Base-by-base conservation (phyloP, 1,284 basidiomycete species). In the Puccinia triticina region DNA sequence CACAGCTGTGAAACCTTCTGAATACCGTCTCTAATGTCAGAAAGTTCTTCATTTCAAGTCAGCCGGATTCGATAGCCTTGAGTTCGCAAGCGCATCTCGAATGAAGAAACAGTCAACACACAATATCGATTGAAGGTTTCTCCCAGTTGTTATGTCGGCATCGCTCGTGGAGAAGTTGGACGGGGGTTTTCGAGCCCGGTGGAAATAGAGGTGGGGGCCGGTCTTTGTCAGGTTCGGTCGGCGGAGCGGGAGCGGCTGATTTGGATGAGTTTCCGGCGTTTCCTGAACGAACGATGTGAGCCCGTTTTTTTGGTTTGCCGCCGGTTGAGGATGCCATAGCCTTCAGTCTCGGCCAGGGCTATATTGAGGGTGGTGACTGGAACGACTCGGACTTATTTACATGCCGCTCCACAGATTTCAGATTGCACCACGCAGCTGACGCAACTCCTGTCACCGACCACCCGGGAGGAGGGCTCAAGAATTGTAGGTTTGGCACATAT, bases 231-330 rank as follows among this genome's bases (percentile, higher is more conserved):
- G 82, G 46, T 76, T 84, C 77, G 10, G 83, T 83, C 0, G 84
- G 83, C 29, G 85, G 84, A 29, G 84, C 83, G 2, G 76, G 75
- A 34, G 89, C 89, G 29, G 88, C 82, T 34, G 88, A 84, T 86
- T 93, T 94, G 55, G 91, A 90, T 0, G 92, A 93, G 85, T 94
- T 94, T 61, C 93, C 93, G 23, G 93, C 92, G 87, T 94, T 94
- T 66, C 94, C 94, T 78, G 92, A 92, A 86, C 92, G 93, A 83
- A 95, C 91, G 67, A 95, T 93, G 84, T 88, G 88, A 57, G 84
- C 85, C 1, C 87, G 87, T 34, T 92, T 91, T 88, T 90, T 91
- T 83, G 89, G 43, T 67, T 77, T 77, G 43, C 18, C 48, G 32
- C 26, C 23, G 26, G 61, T 64, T 50, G 61, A 50, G 50, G 75